Base-by-base conservation (phyloP, 108 stramenopile genomes). In the Skeletonema tropicum region DNA sequence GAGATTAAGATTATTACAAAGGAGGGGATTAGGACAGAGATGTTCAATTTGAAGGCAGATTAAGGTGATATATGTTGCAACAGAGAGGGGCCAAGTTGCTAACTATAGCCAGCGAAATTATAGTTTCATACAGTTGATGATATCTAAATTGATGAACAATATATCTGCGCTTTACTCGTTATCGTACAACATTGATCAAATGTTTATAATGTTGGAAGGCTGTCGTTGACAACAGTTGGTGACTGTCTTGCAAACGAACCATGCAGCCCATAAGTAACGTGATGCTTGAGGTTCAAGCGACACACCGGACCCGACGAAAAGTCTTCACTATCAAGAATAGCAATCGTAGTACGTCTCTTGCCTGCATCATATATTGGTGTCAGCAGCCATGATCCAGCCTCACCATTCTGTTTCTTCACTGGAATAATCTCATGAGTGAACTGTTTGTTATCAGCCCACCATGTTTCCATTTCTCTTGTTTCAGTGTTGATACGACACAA, bases 1-100 rank as follows among this genome's bases (percentile, higher is more conserved):
- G 97, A 97, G 79, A 98, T 99, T 70, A 86, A 84, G 79, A 86
- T 97, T 69, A 95, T 99, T 76, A 92, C 90, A 25, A 84, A 85
- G 52, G 86, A 87, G 31, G 97, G 96, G 45, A 94, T 94, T 64
- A 82, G 87, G 58, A 94, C 76, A 30, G 84, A 83, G 41, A 82
- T 72, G 26, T 99, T 98, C 69, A 66, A 81, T 66, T 85, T 99
- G 15, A 99, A 98, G 89, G 92, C 90, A 32, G 98, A 99, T 75
- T 99, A 94, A 83, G 46, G 45, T 46, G 60, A n/a, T 21, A 19
- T 70, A n/a, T 11, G 13, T 41, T 12, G 39, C 3, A 41, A 41
- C 2, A 13, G 1, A n/a, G n/a, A n/a, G n/a, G n/a, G n/a, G n/a
- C n/a, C n/a, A n/a, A n/a, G n/a, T n/a, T n/a, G n/a, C n/a, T n/a